Evolutionary conservation across 352 stramenopile genomes (phyloP).

Genomic region (Pythium phragmiticola): DNA sequence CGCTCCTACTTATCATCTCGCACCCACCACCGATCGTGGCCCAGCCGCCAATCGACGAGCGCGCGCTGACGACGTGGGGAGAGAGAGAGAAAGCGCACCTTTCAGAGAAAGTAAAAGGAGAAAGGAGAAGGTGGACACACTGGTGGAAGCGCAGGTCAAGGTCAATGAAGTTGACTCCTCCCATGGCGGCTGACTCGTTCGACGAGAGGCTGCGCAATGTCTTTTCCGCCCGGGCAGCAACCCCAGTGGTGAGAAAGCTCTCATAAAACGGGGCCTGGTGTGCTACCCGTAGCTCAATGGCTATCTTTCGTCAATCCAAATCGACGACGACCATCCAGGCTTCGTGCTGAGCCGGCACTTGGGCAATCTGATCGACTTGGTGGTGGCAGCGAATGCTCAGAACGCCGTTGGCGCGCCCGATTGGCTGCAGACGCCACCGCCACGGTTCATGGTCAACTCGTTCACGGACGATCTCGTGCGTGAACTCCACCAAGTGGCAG

Average conservation of each 20-base stretch:
- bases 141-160: neutral
- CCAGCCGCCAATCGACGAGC: no score
- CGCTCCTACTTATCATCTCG: no score
- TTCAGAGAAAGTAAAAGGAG: neutral
- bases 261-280: no score
- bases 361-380: slow-evolving; percentile 26
- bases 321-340: slow-evolving; percentile 25
- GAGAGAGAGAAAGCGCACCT: no score
- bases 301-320: slow-evolving; percentile 10
- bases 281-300: slow-evolving; percentile 16
- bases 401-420: slow-evolving; percentile 13
- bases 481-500: slow-evolving; percentile 16
- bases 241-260: slow-evolving; percentile 29
- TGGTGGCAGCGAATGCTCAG: slow-evolving; percentile 15
- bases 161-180: neutral
- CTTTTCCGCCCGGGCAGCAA: slow-evolving; percentile 25
- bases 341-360: slow-evolving; percentile 22
- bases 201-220: slow-evolving; percentile 27
- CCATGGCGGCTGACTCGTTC: neutral
- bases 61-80: no score
- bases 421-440: slow-evolving; percentile 18
- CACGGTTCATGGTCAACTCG: slow-evolving; percentile 14
- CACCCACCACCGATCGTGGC: no score
- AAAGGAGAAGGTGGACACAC: neutral
- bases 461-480: slow-evolving; percentile 21